Percentiles rank a stretch among this genome's conserved stretches.
Conservation (phyloP, 768 basidiomycete species). For the Mycena rebaudengoi region DNA sequence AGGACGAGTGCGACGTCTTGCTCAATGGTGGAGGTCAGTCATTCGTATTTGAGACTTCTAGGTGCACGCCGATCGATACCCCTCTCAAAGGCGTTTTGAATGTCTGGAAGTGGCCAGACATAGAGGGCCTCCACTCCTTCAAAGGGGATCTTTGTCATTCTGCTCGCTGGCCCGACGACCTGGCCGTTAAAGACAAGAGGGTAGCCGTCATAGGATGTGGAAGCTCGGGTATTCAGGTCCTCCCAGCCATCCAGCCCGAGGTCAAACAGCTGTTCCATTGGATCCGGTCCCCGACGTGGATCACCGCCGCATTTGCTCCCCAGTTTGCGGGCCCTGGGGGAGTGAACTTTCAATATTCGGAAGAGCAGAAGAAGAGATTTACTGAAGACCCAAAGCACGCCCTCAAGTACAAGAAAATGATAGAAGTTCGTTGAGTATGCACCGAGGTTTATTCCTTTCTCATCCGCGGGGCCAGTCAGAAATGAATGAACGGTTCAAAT, state of each 20-base stretch:
- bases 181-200: conserved; percentile 47
- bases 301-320: conserved; percentile 45
- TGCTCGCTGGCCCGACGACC: conserved; percentile 53
- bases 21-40: conserved; percentile 34
- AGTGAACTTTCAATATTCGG: conserved; percentile 30
- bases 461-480: conserved; percentile 33
- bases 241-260: conserved; percentile 53
- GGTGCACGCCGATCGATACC: background rate
- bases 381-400: conserved; percentile 45
- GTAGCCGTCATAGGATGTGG: conserved; percentile 56
- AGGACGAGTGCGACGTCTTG: conserved; percentile 32
- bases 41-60: background rate
- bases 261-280: conserved; percentile 49
- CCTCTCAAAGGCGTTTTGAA: conserved; percentile 29
- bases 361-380: conserved; percentile 38
- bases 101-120: conserved; percentile 61
- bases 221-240: conserved; percentile 52
- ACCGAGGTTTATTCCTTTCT: conserved; percentile 12
- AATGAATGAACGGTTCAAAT: conserved; percentile 38
- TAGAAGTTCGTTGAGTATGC: conserved; percentile 16
- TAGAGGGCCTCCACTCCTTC: conserved; percentile 54
- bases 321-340: conserved; percentile 41
- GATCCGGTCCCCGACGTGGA: conserved; percentile 57
- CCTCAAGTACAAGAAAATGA: conserved; percentile 45
- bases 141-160: conserved; percentile 60